Evolutionary conservation across 1,284 basidiomycete genomes (phyloP), one percentile per base, ranked within the genome.

Genomic region (Peniophora sp.): DNA sequence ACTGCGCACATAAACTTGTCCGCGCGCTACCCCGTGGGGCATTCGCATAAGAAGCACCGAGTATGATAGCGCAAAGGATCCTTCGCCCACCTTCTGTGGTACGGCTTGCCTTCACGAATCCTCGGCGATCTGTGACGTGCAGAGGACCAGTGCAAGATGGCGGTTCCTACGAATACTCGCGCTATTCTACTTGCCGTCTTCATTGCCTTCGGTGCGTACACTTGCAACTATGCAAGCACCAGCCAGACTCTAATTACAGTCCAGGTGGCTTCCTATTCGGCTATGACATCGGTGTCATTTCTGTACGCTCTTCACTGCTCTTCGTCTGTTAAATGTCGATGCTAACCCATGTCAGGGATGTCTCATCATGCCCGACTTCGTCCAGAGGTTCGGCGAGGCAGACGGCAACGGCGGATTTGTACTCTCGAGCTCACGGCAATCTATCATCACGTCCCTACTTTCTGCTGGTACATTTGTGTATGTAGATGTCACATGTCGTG

Each of bases 291-390:
- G 81, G 83, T 62, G 81, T 86, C 52, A 85, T 86, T 51, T 77
- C 74, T 38, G 75, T 75, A 53, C 36, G 64, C 19, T 8, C 16
- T 24, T 23, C 2, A 3, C 12, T 19, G 23, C 47, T 17, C 39
- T 10, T n/a, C 14, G 17, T 9, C 14, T 8, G 38, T 8, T 5
- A n/a, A n/a, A 41, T 16, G 23, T 39, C 38, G 5, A 24, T 38
- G 49, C 22, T 51, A 10, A 48, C 2, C 19, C 19, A n/a, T 25
- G 56, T 2, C 59, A 86, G 79, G 85, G 88, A 74, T 89, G 85
- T 63, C 69, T 89, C 24, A 86, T 89, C 55, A 89, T 89, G 85
- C 77, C 78, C 6, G 85, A 89, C 63, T 90, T 91, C 63, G 72
- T 87, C 54, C 55, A 68, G 50, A 76, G 83, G 17, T 89, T 90